Evolutionary conservation across 306 rosid genomes (phyloP), one percentile per base, ranked within the genome.

Genomic region (Cucurbita argyrosperma): DNA sequence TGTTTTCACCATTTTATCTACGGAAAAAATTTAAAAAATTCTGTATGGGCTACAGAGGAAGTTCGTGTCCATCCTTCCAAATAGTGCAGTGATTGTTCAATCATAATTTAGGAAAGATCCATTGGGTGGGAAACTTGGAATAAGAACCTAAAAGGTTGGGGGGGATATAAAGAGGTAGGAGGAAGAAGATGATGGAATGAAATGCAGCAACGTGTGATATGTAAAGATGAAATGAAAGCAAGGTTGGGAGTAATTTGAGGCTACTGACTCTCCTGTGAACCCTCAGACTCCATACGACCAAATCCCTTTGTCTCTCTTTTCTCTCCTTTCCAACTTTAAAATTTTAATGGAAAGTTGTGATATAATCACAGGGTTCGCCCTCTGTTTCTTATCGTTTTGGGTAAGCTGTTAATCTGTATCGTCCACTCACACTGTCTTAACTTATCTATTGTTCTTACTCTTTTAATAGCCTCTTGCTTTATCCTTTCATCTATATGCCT

Each of bases 161-260:
- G 53, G 21, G 35, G 35, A 30, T 30, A 66, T 4, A 43, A 21
- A 62, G 7, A 37, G 16, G 12, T 30, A 4, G 5, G 10, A 21
- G 52, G 72, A 42, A 43, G 55, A 21, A 19, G 39, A 43, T 46
- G 42, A 46, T 67, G 72, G 72, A 19, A 67, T 45, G 55, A 46
- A 68, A 46, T 10, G 56, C 39, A 67, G 19, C 55, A 67, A 67
- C 73, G 73, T 47, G 73, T 67, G 73, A 67, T 46, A 46, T 67
- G 73, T 47, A 21, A 57, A 67, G 47, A 21, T 68, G 73, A 68
- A 45, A 68, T 68, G 73, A 68, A 67, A 67, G 38, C 19, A 45
- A 45, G 56, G 73, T 26, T 39, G 38, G 40, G 73, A 68, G 73
- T 21, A 12, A 68, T 68, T 68, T 68, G 42, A 68, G 73, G 73